Evolutionary conservation across 163 green algal genomes (phyloP).

Genomic region (Volvox carteri): DNA sequence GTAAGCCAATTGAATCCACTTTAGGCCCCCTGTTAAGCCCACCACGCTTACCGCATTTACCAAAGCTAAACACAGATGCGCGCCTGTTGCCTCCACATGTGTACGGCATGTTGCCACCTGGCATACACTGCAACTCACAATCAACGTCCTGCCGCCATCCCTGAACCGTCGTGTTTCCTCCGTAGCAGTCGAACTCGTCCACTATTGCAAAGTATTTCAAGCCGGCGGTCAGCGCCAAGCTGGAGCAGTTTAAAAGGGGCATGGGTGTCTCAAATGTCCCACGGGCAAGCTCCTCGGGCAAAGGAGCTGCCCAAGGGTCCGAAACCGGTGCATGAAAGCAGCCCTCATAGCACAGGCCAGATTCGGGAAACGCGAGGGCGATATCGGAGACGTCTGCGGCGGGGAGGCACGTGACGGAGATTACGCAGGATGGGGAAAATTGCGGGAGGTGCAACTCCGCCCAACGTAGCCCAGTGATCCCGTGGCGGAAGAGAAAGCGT

Average conservation of each 20-base stretch:
- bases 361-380: neutral
- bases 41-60: neutral
- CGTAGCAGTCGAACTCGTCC: neutral
- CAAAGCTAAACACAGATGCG: neutral
- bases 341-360: neutral
- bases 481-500: too few species aligned
- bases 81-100: neutral
- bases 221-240: neutral
- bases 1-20: too few species aligned
- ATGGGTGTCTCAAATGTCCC: neutral
- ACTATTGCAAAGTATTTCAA: neutral
- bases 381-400: neutral
- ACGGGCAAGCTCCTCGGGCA: neutral
- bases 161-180: neutral
- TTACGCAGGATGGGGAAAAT: too few species aligned
- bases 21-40: too few species aligned
- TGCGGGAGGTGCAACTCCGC: too few species aligned
- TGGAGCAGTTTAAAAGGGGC: neutral
- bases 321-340: neutral
- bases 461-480: too few species aligned
- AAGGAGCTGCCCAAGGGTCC: neutral
- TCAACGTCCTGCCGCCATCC: neutral
- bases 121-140: neutral
- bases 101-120: neutral
- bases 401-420: too few species aligned